These are phyloP conservation scores for Boletus sp. DNA, from an alignment of 1,284 basidiomycete genomes.

Conservation along the genomic window DNA sequence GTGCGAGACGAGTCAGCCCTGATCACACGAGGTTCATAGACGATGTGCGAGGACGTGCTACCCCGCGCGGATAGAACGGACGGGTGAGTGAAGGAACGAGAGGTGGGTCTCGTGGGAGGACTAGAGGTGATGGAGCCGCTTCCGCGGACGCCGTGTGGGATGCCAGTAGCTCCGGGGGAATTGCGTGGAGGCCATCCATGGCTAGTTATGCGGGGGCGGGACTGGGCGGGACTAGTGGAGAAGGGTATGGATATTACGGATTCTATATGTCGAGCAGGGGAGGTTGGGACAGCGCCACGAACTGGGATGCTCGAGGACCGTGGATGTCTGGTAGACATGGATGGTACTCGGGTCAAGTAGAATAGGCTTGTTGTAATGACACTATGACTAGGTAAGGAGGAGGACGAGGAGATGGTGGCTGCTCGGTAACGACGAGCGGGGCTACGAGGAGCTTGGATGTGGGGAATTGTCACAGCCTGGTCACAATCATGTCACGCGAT, in stretches of 20 bases:
- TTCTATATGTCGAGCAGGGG: conserved; percentile 61
- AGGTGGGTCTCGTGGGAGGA: conserved; percentile 45
- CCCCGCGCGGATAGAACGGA: conserved; percentile 31
- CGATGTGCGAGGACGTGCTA: conserved; percentile 31
- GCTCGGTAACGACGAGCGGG: conserved; percentile 3
- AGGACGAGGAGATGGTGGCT: not conserved
- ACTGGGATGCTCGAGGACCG: conserved; percentile 69
- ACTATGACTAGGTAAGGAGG: not conserved
- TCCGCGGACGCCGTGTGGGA: conserved; percentile 42
- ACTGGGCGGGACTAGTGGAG: conserved; percentile 41
- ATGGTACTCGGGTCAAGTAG: not conserved
- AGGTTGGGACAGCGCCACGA: conserved; percentile 46
- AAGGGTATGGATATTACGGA: conserved; percentile 64
- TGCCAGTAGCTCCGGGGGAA: conserved; percentile 35
- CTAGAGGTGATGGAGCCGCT: conserved; percentile 38
- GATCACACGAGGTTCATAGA: conserved; percentile 68
- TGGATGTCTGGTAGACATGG: conserved; percentile 55
- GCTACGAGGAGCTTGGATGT: conserved; percentile 13
- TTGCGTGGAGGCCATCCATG: conserved; percentile 38
- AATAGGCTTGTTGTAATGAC: no score
- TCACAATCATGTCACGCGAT: conserved; percentile 32
- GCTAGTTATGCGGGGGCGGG: conserved; percentile 42
- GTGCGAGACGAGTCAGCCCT: conserved; percentile 50
- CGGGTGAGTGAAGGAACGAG: conserved; percentile 40
- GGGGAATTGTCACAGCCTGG: conserved; percentile 32